Percentiles rank a stretch among this genome's conserved stretches.
phyloP scores from a whole-genome alignment of 352 stramenopile genomes.

The Globisporangium nagaii region DNA sequence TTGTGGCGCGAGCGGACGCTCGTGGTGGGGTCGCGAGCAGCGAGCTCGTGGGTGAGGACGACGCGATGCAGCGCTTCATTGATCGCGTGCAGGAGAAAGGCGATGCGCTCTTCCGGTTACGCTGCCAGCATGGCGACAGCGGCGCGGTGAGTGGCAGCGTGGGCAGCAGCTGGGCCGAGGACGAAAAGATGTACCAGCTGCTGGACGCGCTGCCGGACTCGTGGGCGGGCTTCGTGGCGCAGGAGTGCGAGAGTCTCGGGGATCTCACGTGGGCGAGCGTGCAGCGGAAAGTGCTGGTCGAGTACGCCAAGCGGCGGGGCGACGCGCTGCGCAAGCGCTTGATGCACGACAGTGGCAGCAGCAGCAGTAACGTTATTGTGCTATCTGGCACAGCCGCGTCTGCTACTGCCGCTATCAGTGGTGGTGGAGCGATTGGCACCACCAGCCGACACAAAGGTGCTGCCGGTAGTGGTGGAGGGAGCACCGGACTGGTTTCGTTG shows the following conservation, averaged over 20 bases:
- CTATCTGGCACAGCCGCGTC: no score
- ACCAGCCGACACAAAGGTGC: background rate
- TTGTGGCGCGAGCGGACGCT: background rate
- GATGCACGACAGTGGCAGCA: background rate
- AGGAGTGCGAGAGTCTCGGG: background rate
- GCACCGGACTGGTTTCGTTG: background rate
- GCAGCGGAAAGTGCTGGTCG: constrained; percentile 4
- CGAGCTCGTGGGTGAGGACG: background rate
- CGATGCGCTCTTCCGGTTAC: constrained; percentile 1
- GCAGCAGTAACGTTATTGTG: background rate
- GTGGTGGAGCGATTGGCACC: background rate
- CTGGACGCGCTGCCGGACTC: constrained; percentile 3
- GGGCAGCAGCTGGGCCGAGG: background rate
- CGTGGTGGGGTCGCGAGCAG: background rate
- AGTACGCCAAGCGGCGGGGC: background rate
- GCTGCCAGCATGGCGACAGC: background rate
- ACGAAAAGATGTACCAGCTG: constrained; percentile 8
- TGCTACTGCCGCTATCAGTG: background rate
- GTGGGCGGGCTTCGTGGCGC: constrained; percentile 1
- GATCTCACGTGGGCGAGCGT: constrained; percentile 5
- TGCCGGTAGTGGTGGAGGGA: background rate
- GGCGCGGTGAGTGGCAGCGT: background rate
- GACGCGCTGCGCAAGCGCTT: background rate
- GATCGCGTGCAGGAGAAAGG: background rate
- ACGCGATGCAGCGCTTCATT: constrained; percentile 5